phyloP scores from a whole-genome alignment of 352 stramenopile genomes.

The Phytophthora meadii region DNA sequence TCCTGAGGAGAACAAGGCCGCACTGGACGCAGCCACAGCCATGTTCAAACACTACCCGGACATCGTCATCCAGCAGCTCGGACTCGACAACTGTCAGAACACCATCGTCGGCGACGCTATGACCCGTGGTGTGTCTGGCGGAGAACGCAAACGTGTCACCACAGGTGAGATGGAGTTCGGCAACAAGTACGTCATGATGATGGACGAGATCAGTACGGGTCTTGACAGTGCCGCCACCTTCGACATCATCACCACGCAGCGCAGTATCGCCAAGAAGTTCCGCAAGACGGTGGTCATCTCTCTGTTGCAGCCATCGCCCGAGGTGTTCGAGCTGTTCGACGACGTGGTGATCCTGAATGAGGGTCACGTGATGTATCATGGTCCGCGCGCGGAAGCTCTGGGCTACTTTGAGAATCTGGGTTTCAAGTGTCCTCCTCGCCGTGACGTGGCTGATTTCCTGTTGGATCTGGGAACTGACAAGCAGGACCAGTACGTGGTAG shows the following conservation, averaged over 20 bases:
- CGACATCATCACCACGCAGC: constrained; percentile 66
- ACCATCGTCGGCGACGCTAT: constrained; percentile 77
- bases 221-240: constrained; percentile 70
- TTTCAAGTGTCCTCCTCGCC: constrained; percentile 58
- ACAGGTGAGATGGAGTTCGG: constrained; percentile 86
- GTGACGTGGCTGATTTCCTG: constrained; percentile 93
- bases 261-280: constrained; percentile 56
- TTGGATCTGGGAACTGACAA: constrained; percentile 62
- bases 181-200: constrained; percentile 79
- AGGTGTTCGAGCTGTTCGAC: constrained; percentile 94
- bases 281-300: constrained; percentile 74
- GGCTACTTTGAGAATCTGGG: constrained; percentile 87
- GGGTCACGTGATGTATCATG: constrained; percentile 90
- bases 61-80: constrained; percentile 56
- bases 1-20: constrained; percentile 39
- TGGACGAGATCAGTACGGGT: constrained; percentile 84
- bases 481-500: constrained; percentile 42
- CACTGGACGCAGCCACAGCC: constrained; percentile 31
- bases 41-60: constrained; percentile 45
- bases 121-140: constrained; percentile 71
- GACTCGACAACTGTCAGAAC: constrained; percentile 61
- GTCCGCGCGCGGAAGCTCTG: constrained; percentile 61
- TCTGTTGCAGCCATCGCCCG: constrained; percentile 91
- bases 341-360: constrained; percentile 92
- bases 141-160: constrained; percentile 80